phyloP scores from a whole-genome alignment of 345 rosid genomes.

The Ceriops decandra region DNA sequence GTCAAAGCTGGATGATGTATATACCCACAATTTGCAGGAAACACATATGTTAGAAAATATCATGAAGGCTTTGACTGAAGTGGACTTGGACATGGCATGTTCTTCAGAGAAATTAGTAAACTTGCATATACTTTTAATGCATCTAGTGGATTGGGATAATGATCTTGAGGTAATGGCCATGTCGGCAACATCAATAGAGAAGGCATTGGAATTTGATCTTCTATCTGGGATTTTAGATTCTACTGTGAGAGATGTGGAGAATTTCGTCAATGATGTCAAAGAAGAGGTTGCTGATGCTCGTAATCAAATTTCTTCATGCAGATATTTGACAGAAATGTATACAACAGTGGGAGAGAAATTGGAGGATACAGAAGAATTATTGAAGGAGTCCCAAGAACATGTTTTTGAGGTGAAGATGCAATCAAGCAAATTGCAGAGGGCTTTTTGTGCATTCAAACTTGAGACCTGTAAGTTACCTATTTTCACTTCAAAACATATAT shows the following conservation, averaged over 20 bases:
- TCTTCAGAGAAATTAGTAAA: conserved; percentile 62
- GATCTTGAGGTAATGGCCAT: conserved; percentile 47
- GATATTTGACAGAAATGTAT: conserved; percentile 35
- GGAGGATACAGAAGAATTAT: conserved; percentile 49
- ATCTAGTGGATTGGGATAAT: conserved; percentile 61
- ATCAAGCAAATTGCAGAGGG: conserved; percentile 51
- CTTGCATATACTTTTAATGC: conserved; percentile 69
- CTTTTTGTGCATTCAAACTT: conserved; percentile 49
- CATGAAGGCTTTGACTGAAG: conserved; percentile 37
- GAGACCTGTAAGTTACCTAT: conserved; percentile 49
- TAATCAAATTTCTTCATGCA: conserved; percentile 57
- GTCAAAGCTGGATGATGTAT: conserved; percentile 14
- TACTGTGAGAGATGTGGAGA: conserved; percentile 68
- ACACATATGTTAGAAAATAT: conserved; percentile 39
- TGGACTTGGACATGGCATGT: conserved; percentile 50
- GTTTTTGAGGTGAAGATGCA: conserved; percentile 66
- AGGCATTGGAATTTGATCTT: conserved; percentile 69
- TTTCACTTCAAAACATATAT: not conserved
- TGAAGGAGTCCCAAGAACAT: conserved; percentile 56
- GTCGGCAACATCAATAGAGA: conserved; percentile 48
- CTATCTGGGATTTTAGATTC: conserved; percentile 73
- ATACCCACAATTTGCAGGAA: conserved; percentile 23
- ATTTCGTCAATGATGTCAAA: conserved; percentile 56
- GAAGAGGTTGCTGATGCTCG: conserved; percentile 58
- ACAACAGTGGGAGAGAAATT: conserved; percentile 52